Percentiles rank a stretch among this genome's conserved stretches.
Conservation (phyloP, 2,329 filamentous ascomycete species). For the Juglanconis oblonga region DNA sequence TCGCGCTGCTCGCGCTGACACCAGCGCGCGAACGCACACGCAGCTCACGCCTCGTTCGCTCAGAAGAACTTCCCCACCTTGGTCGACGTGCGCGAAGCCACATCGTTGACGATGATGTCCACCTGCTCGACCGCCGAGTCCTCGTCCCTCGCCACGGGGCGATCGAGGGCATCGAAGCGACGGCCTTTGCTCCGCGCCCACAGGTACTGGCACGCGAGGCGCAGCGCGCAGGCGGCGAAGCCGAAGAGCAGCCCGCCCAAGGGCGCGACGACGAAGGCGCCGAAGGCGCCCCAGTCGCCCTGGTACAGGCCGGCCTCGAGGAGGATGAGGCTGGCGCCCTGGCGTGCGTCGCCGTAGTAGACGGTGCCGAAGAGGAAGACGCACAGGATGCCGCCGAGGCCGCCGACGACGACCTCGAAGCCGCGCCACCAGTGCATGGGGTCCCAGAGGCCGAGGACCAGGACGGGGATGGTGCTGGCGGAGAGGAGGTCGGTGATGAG, state of each 20-base stretch:
- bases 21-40: background rate
- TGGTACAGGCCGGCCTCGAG: conserved; percentile 72
- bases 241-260: conserved; percentile 73
- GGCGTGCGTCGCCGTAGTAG: conserved; percentile 66
- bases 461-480: conserved; percentile 70
- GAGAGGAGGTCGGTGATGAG: conserved; percentile 79
- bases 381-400: conserved; percentile 72
- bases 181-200: conserved; percentile 55
- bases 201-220: conserved; percentile 58
- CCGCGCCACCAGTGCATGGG: conserved; percentile 71
- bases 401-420: conserved; percentile 76
- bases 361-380: conserved; percentile 79
- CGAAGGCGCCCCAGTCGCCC: conserved; percentile 78
- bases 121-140: conserved; percentile 8
- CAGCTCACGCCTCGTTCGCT: conserved; percentile 8
- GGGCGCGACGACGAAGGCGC: conserved; percentile 77
- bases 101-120: conserved; percentile 24
- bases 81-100: conserved; percentile 30
- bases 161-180: conserved; percentile 67
- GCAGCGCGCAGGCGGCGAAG: conserved; percentile 56
- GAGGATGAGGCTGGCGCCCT: conserved; percentile 66
- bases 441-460: conserved; percentile 69
- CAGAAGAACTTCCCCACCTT: conserved; percentile 54
- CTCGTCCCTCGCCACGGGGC: conserved; percentile 33
- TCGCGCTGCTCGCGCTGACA: background rate